These are phyloP conservation scores for Mycena epipterygia DNA, from an alignment of 768 basidiomycete genomes.

Conservation along the genomic window DNA sequence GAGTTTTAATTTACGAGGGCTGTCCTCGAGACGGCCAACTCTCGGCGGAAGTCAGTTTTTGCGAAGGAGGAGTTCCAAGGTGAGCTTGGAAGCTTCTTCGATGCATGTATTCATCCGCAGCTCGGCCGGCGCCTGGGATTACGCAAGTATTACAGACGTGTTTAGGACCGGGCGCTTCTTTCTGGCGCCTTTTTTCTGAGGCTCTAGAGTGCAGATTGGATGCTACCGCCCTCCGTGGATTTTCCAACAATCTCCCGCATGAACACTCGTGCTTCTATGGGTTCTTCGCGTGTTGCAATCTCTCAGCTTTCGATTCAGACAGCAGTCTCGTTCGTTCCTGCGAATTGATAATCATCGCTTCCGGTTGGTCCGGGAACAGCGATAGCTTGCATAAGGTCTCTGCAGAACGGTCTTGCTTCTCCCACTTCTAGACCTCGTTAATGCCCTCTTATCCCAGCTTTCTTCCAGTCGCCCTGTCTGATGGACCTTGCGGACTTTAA, in stretches of 20 bases:
- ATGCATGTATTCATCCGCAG: too few species aligned
- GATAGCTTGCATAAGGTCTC: neutral
- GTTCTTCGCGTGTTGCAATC: neutral
- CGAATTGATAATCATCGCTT: constrained; percentile 2
- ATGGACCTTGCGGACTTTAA: too few species aligned
- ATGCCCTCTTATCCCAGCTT: constrained; percentile 4
- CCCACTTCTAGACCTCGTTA: neutral
- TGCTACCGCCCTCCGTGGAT: neutral
- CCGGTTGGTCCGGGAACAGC: neutral
- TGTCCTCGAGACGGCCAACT: neutral
- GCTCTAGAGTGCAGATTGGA: neutral
- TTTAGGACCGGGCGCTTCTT: too few species aligned
- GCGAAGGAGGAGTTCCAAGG: too few species aligned
- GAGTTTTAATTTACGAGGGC: neutral
- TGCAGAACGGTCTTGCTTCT: neutral
- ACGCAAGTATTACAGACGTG: too few species aligned
- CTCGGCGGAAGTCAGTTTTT: neutral
- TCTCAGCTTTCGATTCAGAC: neutral
- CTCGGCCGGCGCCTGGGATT: too few species aligned
- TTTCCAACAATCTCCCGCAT: constrained; percentile 2
- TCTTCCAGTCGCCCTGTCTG: neutral
- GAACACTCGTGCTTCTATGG: neutral
- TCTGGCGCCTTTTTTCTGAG: too few species aligned
- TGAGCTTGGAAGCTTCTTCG: too few species aligned
- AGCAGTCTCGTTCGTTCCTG: neutral